Base-by-base conservation (phyloP, 495 filamentous ascomycete genomes). In the Tuber indicum region DNA sequence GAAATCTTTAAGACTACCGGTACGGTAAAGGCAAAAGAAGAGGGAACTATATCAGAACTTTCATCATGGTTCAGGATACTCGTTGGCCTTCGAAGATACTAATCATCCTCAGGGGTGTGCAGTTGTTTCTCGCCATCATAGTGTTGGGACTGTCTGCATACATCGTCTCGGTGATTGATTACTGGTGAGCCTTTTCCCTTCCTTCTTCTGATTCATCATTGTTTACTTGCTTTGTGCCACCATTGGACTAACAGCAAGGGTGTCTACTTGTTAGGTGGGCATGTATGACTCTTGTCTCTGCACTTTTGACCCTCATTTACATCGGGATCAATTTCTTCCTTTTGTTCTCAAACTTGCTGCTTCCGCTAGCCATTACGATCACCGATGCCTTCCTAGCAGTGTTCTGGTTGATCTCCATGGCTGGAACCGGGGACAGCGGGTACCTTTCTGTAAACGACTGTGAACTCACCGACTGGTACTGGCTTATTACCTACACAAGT, bases 311-410 rank as follows among this genome's bases (percentile, higher is more conserved):
- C 0, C 7, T 81, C 14, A 58, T 83, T 17, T 83, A 82, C n/a
- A 23, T 75, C 12, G 74, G 17, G 36, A 75, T 76, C 21, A 82
- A 74, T 26, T 75, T 74, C 72, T 71, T 78, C 49, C 70, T 83
- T 2, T 74, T 81, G 26, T 75, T 80, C 58, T 41, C 74, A 47
- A 76, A 82, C 47, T 52, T 82, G n/a, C 71, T 83, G 9, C 74
- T 83, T 3, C 81, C 81, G 19, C 47, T 83, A 6, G 75, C 81
- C 10, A 77, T 83, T 26, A 81, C 82, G 2, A 74, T 83, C 41
- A 72, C 78, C 17, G 81, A 83, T 47, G 81, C 81, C 32, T 75
- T 83, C 75, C 47, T 80, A 2, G 45, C 78, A 5, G 9, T 82
- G 12, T 76, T 83, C 72, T 79, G 77, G 75, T 75, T 83, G n/a